Conservation (phyloP, 139 green algal species). For the Chlorella sp. region DNA sequence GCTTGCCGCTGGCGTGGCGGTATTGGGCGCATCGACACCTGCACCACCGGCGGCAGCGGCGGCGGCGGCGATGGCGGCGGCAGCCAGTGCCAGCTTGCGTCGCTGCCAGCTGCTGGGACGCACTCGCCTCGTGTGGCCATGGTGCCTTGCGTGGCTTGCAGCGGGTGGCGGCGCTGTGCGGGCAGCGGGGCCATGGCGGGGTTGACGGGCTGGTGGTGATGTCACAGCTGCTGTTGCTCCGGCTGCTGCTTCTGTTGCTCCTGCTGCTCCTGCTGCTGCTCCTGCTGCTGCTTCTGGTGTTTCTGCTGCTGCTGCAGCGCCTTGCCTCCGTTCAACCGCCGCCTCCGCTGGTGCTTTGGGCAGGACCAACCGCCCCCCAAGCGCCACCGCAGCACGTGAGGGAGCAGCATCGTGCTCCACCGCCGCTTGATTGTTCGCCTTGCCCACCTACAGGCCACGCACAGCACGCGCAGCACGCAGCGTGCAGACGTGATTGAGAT, state of each 20-base stretch:
- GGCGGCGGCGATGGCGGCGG: too few species aligned
- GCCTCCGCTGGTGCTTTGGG: background rate
- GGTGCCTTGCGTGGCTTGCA: background rate
- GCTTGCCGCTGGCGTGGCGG: too few species aligned
- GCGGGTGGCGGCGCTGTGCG: background rate
- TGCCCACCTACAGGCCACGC: too few species aligned
- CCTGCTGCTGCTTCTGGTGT: constrained; percentile 3
- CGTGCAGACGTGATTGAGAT: too few species aligned
- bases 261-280: too few species aligned
- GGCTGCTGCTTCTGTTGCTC: background rate
- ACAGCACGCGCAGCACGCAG: too few species aligned
- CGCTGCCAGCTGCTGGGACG: background rate
- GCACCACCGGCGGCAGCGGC: too few species aligned
- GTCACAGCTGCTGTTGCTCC: constrained; percentile 2
- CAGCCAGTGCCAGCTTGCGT: too few species aligned
- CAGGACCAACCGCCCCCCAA: background rate
- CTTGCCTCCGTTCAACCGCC: background rate
- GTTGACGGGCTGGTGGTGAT: background rate
- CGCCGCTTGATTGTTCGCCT: too few species aligned
- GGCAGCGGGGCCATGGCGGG: background rate
- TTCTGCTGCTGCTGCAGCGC: constrained; percentile 4
- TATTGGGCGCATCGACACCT: too few species aligned
- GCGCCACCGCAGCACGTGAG: background rate
- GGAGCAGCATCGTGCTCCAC: background rate
- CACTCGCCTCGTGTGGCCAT: background rate